A percentile compares a stretch with the other conserved stretches of the same genome.
These are phyloP conservation scores for Erodium chrysanthum DNA, from an alignment of 441 rosid species.

Conservation along the genomic window DNA sequence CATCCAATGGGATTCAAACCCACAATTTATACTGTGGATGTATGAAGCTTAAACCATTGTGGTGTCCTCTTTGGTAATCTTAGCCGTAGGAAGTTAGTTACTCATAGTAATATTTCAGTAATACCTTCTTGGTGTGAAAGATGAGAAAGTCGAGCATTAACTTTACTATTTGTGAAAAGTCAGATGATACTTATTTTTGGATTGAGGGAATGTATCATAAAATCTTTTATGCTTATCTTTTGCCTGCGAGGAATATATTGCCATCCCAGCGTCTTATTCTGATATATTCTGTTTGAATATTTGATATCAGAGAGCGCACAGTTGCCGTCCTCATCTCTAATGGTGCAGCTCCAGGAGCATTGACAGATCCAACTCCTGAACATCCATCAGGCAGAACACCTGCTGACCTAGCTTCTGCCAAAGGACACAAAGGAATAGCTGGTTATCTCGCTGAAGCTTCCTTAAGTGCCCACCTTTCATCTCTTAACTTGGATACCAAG, in stretches of 20 bases:
- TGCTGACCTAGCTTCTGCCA: constrained; percentile 75
- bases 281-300: constrained; percentile 18
- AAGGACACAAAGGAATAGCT: constrained; percentile 85
- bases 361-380: constrained; percentile 72
- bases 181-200: background rate
- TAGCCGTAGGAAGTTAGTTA: background rate
- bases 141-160: background rate
- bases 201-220: background rate
- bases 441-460: constrained; percentile 79
- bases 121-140: background rate
- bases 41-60: background rate
- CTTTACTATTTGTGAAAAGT: background rate
- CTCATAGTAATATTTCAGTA: background rate
- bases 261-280: background rate
- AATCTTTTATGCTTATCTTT: background rate
- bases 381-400: constrained; percentile 66
- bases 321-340: constrained; percentile 70
- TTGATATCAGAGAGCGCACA: constrained; percentile 54
- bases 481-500: constrained; percentile 44
- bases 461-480: constrained; percentile 44
- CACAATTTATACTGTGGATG: background rate
- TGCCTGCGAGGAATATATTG: background rate
- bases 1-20: background rate
- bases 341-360: constrained; percentile 71
- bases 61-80: background rate